Percentiles rank a stretch among this genome's conserved stretches.
Conservation (phyloP, 2,329 filamentous ascomycete genomes). For the Xylaria sp. region DNA sequence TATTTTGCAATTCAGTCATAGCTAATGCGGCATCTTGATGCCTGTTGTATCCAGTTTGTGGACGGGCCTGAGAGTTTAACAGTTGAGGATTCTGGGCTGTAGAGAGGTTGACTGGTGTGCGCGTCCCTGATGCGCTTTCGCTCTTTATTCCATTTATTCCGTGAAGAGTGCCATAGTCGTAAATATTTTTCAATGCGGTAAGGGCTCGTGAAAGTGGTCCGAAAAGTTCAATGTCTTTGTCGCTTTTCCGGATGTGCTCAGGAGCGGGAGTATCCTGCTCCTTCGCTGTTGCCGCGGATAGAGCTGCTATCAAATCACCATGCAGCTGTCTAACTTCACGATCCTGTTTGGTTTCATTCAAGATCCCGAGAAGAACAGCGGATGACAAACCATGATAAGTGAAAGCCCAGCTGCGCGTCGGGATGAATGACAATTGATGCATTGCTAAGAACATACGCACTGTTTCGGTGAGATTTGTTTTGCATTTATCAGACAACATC, state of each 20-base stretch:
- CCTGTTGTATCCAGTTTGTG: constrained; percentile 55
- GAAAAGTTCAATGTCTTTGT: constrained; percentile 70
- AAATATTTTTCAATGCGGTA: constrained; percentile 71
- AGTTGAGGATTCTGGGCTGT: constrained; percentile 50
- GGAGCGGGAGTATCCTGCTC: constrained; percentile 64
- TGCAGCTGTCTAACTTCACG: constrained; percentile 71
- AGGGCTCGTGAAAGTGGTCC: constrained; percentile 70
- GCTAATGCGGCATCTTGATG: constrained; percentile 71
- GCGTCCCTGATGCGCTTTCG: constrained; percentile 58
- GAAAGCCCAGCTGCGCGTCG: constrained; percentile 74
- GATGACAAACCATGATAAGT: constrained; percentile 75
- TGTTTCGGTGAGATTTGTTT: constrained; percentile 70
- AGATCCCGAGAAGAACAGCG: constrained; percentile 69
- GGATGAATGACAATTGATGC: constrained; percentile 74
- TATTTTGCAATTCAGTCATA: constrained; percentile 73
- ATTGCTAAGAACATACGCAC: constrained; percentile 75
- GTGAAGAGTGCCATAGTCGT: constrained; percentile 69
- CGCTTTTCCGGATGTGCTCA: constrained; percentile 63
- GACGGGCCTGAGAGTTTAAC: constrained; percentile 42
- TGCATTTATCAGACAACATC: constrained; percentile 67
- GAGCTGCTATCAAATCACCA: constrained; percentile 69
- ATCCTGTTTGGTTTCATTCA: constrained; percentile 71
- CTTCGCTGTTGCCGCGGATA: constrained; percentile 72
- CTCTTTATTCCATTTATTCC: constrained; percentile 59
- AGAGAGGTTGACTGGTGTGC: constrained; percentile 58